Conservation (phyloP, 768 basidiomycete genomes). For the Agrocybe praecox region DNA sequence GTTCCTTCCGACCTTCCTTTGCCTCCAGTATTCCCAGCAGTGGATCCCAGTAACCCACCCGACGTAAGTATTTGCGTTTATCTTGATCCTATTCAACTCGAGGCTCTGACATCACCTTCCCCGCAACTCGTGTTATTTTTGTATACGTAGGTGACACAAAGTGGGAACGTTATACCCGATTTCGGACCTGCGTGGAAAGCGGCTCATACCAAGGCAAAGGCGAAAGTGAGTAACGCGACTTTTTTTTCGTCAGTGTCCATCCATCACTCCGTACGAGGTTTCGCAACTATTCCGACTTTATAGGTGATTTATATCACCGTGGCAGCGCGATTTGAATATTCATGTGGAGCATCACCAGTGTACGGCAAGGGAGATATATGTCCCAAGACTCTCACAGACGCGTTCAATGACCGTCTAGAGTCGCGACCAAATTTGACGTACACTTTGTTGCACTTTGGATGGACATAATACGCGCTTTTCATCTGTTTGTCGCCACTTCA, state of each 20-base stretch:
- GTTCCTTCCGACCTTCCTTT: slow-evolving; percentile 57
- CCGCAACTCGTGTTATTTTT: slow-evolving; percentile 2
- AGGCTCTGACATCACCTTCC: slow-evolving; percentile 8
- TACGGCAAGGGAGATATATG: too few relatives aligned
- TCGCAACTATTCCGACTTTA: too few relatives aligned
- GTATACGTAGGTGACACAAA: slow-evolving; percentile 19
- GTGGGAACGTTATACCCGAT: slow-evolving; percentile 41
- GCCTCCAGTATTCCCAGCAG: slow-evolving; percentile 53
- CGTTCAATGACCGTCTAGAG: background rate
- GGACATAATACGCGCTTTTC: background rate
- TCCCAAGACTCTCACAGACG: background rate
- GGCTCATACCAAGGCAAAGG: slow-evolving; percentile 61
- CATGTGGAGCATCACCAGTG: too few relatives aligned
- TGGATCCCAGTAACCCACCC: slow-evolving; percentile 56
- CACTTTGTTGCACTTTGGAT: background rate
- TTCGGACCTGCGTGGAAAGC: slow-evolving; percentile 58
- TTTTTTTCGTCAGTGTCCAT: background rate
- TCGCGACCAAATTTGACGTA: background rate
- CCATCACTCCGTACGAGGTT: too few relatives aligned
- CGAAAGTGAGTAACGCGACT: slow-evolving; percentile 36
- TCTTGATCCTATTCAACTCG: background rate
- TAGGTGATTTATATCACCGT: too few relatives aligned
- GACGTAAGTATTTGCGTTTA: slow-evolving; percentile 24
- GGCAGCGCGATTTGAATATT: too few relatives aligned
- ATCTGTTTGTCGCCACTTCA: background rate